Conservation (phyloP, 305 asterid species). For the Andrographis paniculata region DNA sequence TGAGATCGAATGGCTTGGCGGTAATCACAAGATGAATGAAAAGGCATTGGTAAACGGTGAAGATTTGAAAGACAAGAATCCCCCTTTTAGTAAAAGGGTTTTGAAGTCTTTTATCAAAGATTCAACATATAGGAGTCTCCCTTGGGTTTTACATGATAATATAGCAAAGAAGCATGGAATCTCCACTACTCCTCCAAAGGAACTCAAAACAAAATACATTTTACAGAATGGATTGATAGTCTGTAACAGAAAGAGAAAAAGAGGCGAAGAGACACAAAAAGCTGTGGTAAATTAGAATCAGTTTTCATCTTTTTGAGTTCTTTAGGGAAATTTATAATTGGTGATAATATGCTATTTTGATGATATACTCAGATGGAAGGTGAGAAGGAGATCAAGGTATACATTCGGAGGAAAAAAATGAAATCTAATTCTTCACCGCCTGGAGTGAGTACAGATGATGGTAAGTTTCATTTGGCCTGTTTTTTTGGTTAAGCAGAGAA, state of each 20-base stretch:
- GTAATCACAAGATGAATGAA: constrained; percentile 40
- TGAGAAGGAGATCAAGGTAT: constrained; percentile 39
- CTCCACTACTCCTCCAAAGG: constrained; percentile 57
- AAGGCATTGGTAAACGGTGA: constrained; percentile 45
- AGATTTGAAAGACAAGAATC: constrained; percentile 50
- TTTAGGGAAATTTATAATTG: constrained; percentile 10
- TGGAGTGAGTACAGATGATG: constrained; percentile 24
- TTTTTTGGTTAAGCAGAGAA: not conserved
- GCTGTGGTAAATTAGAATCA: constrained; percentile 34
- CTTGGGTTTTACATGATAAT: constrained; percentile 89
- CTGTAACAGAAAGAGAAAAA: constrained; percentile 62
- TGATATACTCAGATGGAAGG: constrained; percentile 31
- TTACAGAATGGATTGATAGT: constrained; percentile 61
- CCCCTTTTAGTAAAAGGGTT: constrained; percentile 66
- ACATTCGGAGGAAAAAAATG: constrained; percentile 29
- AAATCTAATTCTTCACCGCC: constrained; percentile 19
- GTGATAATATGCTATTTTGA: constrained; percentile 18
- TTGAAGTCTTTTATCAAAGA: constrained; percentile 84
- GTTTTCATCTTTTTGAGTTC: constrained; percentile 14
- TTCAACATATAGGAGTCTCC: constrained; percentile 67
- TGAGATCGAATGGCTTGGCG: constrained; percentile 74
- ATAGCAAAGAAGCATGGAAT: constrained; percentile 72
- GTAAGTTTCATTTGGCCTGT: constrained; percentile 19
- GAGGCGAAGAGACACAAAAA: constrained; percentile 43
- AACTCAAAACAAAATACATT: constrained; percentile 35